Conservation (phyloP, 345 rosid genomes). For the Hypericum perforatum region DNA sequence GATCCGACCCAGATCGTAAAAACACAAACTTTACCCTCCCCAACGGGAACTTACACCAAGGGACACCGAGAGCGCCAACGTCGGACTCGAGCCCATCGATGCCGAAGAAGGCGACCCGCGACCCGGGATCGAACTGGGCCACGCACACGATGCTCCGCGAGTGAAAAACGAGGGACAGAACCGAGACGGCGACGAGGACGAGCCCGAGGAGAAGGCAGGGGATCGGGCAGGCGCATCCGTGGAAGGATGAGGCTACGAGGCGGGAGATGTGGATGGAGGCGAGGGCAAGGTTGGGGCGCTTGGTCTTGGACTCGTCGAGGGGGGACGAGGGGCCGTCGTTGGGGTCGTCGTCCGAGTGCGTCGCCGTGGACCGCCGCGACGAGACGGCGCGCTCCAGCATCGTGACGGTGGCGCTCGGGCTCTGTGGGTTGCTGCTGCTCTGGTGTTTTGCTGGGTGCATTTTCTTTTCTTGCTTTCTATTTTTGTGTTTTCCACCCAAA, state of each 20-base stretch:
- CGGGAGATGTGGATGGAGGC: constrained; percentile 19
- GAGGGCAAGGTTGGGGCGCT: constrained; percentile 15
- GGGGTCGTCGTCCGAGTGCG: constrained; percentile 5
- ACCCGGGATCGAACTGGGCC: constrained; percentile 52
- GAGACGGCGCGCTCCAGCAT: constrained; percentile 26
- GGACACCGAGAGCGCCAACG: constrained; percentile 90
- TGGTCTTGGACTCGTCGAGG: constrained; percentile 24
- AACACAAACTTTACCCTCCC: too few species aligned
- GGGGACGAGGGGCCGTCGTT: constrained; percentile 5
- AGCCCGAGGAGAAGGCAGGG: constrained; percentile 17
- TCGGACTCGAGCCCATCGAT: constrained; percentile 76
- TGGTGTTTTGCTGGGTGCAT: too few species aligned
- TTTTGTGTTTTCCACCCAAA: too few species aligned
- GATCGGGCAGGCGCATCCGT: constrained; percentile 10
- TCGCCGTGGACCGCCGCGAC: constrained; percentile 14
- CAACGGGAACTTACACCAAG: constrained; percentile 95
- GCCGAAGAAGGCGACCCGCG: constrained; percentile 65
- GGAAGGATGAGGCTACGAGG: background rate
- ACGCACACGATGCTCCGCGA: constrained; percentile 56
- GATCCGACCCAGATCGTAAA: constrained; percentile 7
- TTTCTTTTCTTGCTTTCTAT: too few species aligned
- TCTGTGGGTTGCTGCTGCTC: too few species aligned
- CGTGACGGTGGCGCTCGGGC: background rate
- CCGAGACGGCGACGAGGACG: constrained; percentile 5
- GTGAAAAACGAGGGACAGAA: constrained; percentile 11